Percentiles rank a stretch among this genome's conserved stretches.
These are phyloP conservation scores for Martiniozyma asiatica DNA, from an alignment of 1,139 yeast genomes.

Conservation along the genomic window DNA sequence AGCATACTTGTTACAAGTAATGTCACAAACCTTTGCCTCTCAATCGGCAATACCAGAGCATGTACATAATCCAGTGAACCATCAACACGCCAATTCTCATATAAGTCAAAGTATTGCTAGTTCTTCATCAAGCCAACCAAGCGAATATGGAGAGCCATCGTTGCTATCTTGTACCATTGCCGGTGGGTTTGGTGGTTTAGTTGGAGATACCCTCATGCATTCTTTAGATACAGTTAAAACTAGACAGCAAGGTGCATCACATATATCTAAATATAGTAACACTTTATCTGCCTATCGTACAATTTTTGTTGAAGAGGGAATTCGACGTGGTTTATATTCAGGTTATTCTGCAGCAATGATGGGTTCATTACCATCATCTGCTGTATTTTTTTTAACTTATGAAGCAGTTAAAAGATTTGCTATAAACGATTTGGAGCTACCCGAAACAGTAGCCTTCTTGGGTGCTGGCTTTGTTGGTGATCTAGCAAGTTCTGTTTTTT, in stretches of 20 bases:
- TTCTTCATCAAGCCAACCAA: background rate
- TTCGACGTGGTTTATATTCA: conserved; percentile 74
- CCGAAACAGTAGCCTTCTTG: conserved; percentile 72
- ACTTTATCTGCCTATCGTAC: conserved; percentile 66
- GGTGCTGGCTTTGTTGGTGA: conserved; percentile 88
- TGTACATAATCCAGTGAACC: background rate
- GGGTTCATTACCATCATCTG: conserved; percentile 90
- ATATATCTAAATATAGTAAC: conserved; percentile 50
- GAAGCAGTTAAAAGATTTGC: conserved; percentile 66
- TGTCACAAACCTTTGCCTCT: too few relatives aligned
- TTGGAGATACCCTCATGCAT: conserved; percentile 91
- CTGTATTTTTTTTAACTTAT: conserved; percentile 83
- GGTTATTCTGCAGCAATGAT: conserved; percentile 87
- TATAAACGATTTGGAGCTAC: conserved; percentile 51
- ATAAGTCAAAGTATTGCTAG: background rate
- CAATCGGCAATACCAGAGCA: conserved; percentile 1
- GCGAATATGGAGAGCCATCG: conserved; percentile 19
- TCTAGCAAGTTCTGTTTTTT: conserved; percentile 76
- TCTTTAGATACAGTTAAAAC: conserved; percentile 94
- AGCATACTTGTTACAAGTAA: too few relatives aligned
- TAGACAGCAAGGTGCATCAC: conserved; percentile 86
- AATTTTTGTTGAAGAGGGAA: conserved; percentile 71
- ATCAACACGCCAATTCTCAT: background rate
- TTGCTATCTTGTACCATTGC: conserved; percentile 64
- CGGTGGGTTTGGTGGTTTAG: conserved; percentile 90